Evolutionary conservation across 768 basidiomycete species (phyloP), one percentile per base, ranked within the genome.

Genomic region (Tylopilus subfusipes): DNA sequence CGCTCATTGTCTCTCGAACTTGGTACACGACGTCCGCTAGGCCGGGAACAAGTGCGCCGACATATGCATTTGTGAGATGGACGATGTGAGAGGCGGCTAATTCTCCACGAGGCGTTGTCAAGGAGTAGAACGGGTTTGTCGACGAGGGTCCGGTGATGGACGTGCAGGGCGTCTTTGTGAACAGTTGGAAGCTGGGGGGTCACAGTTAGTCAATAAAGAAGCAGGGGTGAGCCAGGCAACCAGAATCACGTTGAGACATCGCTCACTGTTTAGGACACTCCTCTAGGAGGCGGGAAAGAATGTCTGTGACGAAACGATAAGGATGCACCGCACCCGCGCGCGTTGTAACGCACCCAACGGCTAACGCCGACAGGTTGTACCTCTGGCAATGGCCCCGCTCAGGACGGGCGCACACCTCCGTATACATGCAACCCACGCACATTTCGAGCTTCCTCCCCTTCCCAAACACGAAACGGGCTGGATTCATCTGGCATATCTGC

Each of bases 251-350:
- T 58, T 49, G 47, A 61, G 25, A 57, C 10, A 12, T 52, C 53
- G 27, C 73, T 61, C 19, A 72, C 68, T 51, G 50, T 21, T 79
- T 68, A 12, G 77, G 68, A 57, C 84, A 76, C n/a, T 72, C 71
- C 12, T 70, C 55, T 7, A 87, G 68, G 2, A 87, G 77, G 42
- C 80, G 80, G 14, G 71, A 57, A 21, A 88, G 68, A 24, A 88
- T 75, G 2, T 77, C 76, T 1, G 85, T 86, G 13, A 88, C 80
- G 29, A 86, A 74, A 19, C 84, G 81, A 65, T 90, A 90, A 0
- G 87, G 84, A 54, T 89, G 85, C 27, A 85, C 68, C 0, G 87
- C 82, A 2, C 84, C 86, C 2, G 81, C 87, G 0, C 68, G 68
- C 24, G 78, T 81, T 13, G 72, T 64, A 40, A 88, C 74, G 53